Evolutionary conservation across 768 basidiomycete species (phyloP), one percentile per base, ranked within the genome.

Genomic region (Sutorius australiensis): DNA sequence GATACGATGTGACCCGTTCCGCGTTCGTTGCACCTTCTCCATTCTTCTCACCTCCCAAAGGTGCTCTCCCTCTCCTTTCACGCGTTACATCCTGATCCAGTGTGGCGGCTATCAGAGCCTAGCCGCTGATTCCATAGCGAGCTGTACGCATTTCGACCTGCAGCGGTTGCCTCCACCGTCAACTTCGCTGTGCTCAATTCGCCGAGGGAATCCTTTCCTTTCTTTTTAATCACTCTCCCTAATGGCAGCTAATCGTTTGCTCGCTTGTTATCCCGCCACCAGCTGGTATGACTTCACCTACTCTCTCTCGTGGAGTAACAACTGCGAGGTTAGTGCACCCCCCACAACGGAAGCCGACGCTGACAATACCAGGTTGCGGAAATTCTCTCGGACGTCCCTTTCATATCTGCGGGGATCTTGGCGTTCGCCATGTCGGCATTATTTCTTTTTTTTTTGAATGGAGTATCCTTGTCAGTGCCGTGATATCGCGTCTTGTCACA

Each of bases 351-450:
- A 48, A 44, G 17, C 32, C 11, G 5, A 24, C 12, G 48, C 57
- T 61, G 37, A 59, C 45, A 28, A 51, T 30, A 58, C 17, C 48
- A 87, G 84, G 69, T 86, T 38, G 78, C 80, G 53, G 69, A 73
- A 57, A 63, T 87, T 38, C 72, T 89, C 41, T 72, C 79, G 16
- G 84, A 86, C 56, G 81, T 89, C 49, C 87, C 87, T 19, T 73
- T 86, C 56, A 80, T 86, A 61, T 79, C 77, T 57, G 77, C 82
- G 38, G 87, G 86, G 32, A 72, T 87, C n/a, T 69, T 86, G 63
- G 77, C 77, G 21, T 80, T 88, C 49, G 84, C 79, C 13, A 72
- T 81, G 38, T 79, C 83, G 46, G 74, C 76, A 12, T 80, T 86
- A 62, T 72, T 84, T 61, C 63, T 85, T 37, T 61, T 85, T 37